These are phyloP conservation scores for Aspergillus fischeri DNA, from an alignment of 2,329 filamentous ascomycete genomes.

Conservation along the genomic window DNA sequence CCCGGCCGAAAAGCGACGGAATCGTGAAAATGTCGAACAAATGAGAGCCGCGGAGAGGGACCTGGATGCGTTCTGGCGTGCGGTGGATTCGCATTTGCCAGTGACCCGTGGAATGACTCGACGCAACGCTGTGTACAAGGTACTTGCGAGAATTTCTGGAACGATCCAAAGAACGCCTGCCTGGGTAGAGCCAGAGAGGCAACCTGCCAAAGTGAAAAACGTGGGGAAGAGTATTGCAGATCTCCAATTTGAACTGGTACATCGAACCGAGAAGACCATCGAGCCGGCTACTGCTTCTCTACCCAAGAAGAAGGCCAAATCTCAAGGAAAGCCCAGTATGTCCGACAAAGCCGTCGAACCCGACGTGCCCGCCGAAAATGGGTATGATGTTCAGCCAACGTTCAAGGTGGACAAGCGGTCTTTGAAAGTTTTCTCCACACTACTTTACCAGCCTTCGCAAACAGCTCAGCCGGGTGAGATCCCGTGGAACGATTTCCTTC, in stretches of 20 bases:
- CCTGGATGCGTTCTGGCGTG: conserved; percentile 48
- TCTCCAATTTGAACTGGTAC: neutral
- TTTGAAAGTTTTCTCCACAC: conserved; percentile 40
- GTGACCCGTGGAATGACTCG: conserved; percentile 17
- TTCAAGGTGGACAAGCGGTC: conserved; percentile 36
- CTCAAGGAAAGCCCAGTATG: conserved; percentile 3
- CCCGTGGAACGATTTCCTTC: conserved; percentile 51
- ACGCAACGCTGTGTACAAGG: conserved; percentile 21
- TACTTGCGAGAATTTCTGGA: conserved; percentile 35
- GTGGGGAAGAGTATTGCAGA: neutral
- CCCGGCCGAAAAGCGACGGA: conserved; percentile 47
- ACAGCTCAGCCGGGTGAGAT: conserved; percentile 46
- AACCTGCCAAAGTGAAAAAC: neutral
- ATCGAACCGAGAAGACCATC: neutral
- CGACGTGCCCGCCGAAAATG: neutral
- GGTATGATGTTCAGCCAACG: conserved; percentile 18
- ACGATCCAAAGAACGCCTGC: conserved; percentile 46
- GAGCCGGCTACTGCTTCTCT: neutral
- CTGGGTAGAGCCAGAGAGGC: conserved; percentile 41
- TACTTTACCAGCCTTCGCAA: conserved; percentile 37
- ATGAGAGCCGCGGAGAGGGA: conserved; percentile 47
- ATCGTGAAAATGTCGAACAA: conserved; percentile 40
- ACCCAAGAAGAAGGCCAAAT: conserved; percentile 12
- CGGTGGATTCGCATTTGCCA: conserved; percentile 23
- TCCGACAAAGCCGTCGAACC: neutral